A percentile compares a stretch with the other conserved stretches of the same genome.
phyloP scores from a whole-genome alignment of 192 early-diverging fungal genomes.

The Gonapodya sp. region DNA sequence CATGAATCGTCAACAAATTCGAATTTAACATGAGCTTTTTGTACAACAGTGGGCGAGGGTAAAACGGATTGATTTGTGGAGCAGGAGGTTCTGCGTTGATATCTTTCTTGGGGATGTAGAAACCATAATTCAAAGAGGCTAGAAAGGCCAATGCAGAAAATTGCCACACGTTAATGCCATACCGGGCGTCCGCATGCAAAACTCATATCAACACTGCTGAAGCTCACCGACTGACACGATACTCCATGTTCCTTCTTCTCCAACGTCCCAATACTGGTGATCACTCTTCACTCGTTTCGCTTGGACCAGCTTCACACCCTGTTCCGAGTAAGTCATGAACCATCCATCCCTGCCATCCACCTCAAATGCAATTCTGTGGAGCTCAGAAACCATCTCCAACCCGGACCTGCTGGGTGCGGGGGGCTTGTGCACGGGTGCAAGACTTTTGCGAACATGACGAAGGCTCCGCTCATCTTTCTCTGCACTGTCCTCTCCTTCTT shows the following conservation, averaged over 20 bases:
- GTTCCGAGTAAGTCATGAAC: background rate
- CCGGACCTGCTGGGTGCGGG: background rate
- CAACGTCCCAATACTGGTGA: background rate
- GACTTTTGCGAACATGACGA: background rate
- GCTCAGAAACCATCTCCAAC: background rate
- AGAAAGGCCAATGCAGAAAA: background rate
- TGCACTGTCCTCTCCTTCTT: background rate
- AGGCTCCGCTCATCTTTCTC: background rate
- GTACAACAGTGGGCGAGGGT: background rate
- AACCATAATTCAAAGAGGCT: background rate
- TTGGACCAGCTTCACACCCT: background rate
- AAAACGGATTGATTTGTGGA: background rate
- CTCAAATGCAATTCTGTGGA: background rate
- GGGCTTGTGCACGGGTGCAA: background rate
- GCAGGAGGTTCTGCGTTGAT: background rate
- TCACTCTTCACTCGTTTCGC: background rate
- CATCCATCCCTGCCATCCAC: background rate
- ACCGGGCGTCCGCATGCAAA: background rate
- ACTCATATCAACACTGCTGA: no score
- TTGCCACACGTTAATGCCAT: background rate
- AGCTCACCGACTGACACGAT: background rate
- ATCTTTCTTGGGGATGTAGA: background rate
- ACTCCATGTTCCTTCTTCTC: background rate
- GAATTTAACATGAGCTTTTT: background rate
- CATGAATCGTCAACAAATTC: background rate